Percentiles rank a stretch among this genome's conserved stretches.
phyloP scores from a whole-genome alignment of 768 basidiomycete species.

The Suillus luteus region DNA sequence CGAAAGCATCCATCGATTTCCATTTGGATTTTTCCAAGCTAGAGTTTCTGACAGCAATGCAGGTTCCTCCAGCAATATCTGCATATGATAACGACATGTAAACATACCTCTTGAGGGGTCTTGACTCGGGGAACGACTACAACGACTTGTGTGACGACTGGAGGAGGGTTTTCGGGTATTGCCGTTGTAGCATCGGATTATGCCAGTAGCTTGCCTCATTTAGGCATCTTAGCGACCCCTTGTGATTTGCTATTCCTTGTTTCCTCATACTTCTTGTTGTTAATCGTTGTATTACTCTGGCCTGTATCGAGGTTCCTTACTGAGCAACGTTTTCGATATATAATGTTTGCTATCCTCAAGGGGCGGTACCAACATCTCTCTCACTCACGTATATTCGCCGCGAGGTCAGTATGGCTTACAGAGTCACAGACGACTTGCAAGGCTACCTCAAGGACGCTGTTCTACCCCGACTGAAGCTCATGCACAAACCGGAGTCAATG shows the following conservation, averaged over 20 bases:
- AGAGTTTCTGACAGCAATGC: neutral
- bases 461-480: conserved; percentile 34
- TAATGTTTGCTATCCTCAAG: neutral
- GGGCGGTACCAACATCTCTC: neutral
- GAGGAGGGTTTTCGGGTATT: conserved; percentile 21
- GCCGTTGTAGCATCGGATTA: conserved; percentile 24
- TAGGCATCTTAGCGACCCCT: neutral
- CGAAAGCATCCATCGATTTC: conserved; percentile 13
- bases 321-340: neutral
- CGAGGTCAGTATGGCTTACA: conserved; percentile 25
- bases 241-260: conserved; percentile 3
- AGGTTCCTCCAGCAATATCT: conserved; percentile 4
- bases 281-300: conserved; percentile 1
- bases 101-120: conserved; percentile 33
- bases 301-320: neutral
- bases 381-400: neutral
- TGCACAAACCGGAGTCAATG: conserved; percentile 18
- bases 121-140: conserved; percentile 19
- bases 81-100: conserved; percentile 7
- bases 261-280: conserved; percentile 2
- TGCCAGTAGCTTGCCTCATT: conserved; percentile 9
- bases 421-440: conserved; percentile 35
- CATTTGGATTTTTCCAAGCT: neutral
- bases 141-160: conserved; percentile 6
- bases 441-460: conserved; percentile 37